phyloP scores from a whole-genome alignment of 2,329 filamentous ascomycete genomes.

The Thelonectria olida region DNA sequence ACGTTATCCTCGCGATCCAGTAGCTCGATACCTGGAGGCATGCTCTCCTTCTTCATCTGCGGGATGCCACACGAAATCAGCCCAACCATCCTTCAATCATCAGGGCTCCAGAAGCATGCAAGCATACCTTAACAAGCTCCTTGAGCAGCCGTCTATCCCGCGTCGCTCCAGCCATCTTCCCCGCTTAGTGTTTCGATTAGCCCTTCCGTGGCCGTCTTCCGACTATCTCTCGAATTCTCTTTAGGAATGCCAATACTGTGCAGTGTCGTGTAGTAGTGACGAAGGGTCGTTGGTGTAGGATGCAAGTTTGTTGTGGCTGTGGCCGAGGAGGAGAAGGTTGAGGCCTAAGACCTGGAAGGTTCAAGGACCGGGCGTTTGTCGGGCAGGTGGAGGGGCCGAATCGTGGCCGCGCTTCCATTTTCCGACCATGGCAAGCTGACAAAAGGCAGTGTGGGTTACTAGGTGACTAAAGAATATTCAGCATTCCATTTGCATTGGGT shows the following conservation, averaged over 20 bases:
- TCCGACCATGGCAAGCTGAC: too few species aligned
- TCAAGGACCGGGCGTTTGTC: neutral
- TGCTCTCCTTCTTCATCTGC: constrained; percentile 62
- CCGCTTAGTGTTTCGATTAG: constrained; percentile 5
- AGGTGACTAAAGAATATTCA: too few species aligned
- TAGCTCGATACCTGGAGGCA: constrained; percentile 78
- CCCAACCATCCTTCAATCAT: constrained; percentile 27
- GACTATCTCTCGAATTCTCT: neutral
- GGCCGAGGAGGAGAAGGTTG: neutral
- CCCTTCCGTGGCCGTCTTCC: neutral
- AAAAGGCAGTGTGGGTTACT: too few species aligned
- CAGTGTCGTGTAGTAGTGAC: neutral
- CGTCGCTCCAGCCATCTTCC: constrained; percentile 54
- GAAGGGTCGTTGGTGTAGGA: neutral
- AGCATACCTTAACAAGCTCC: constrained; percentile 64
- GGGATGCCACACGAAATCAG: constrained; percentile 16
- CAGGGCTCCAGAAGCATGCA: neutral
- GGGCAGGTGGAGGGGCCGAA: neutral
- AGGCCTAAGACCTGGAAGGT: neutral
- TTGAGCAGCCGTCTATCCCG: constrained; percentile 67
- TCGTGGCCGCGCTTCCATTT: too few species aligned
- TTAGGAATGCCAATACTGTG: neutral
- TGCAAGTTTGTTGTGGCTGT: neutral
- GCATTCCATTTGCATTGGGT: too few species aligned
- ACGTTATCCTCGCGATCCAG: constrained; percentile 84